These are phyloP conservation scores for Fagopyrum esculentum DNA, from an alignment of 148 eudicot genomes.

Conservation along the genomic window DNA sequence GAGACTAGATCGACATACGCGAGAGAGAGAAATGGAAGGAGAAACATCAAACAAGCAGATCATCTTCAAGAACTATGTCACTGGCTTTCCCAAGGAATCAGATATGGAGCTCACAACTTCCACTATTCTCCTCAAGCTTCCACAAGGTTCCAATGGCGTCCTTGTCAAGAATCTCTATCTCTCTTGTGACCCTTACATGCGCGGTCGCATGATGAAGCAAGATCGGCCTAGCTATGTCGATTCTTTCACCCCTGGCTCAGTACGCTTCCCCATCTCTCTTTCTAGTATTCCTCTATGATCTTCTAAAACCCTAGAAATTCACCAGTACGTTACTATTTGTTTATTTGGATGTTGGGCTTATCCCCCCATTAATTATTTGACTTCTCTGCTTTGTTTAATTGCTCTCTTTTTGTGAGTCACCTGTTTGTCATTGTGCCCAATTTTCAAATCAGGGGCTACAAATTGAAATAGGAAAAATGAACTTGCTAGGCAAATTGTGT, in stretches of 20 bases:
- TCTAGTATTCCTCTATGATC: background rate
- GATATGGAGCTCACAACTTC: constrained; percentile 19
- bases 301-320: background rate
- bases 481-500: background rate
- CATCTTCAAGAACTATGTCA: constrained; percentile 22
- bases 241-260: constrained; percentile 31
- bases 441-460: background rate
- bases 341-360: background rate
- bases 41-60: constrained; percentile 29
- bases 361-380: background rate
- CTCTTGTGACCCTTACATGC: constrained; percentile 46
- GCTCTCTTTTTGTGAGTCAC: background rate
- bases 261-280: constrained; percentile 4
- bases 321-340: background rate
- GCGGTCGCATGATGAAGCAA: constrained; percentile 22
- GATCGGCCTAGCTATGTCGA: constrained; percentile 11
- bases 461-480: background rate
- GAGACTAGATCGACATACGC: background rate
- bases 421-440: no score
- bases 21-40: constrained; percentile 7
- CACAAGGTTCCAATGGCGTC: constrained; percentile 23
- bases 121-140: constrained; percentile 18
- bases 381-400: background rate
- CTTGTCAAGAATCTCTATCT: constrained; percentile 50
- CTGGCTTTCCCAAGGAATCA: constrained; percentile 27